Conservation (phyloP, 2,329 filamentous ascomycete species). For the Trichothecium roseum region DNA sequence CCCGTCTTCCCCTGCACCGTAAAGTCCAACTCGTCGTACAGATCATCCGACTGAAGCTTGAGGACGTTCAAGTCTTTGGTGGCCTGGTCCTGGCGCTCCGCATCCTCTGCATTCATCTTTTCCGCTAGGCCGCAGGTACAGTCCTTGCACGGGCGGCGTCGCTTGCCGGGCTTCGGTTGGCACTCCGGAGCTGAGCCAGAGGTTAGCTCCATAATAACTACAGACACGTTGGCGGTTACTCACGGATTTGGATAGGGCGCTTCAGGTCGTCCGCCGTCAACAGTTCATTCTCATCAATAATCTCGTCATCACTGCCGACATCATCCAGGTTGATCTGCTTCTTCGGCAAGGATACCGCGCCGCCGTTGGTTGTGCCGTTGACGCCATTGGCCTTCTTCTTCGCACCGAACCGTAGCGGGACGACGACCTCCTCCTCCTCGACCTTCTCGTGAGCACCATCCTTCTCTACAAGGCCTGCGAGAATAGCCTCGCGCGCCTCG, state of each 20-base stretch:
- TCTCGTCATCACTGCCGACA: slow-evolving; percentile 57
- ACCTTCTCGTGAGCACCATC: slow-evolving; percentile 64
- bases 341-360: background rate
- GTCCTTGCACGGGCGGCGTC: slow-evolving; percentile 92
- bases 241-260: slow-evolving; percentile 70
- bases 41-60: slow-evolving; percentile 64
- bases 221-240: slow-evolving; percentile 23
- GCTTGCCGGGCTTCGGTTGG: slow-evolving; percentile 75
- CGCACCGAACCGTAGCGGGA: slow-evolving; percentile 33
- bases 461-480: slow-evolving; percentile 64
- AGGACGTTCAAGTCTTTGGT: slow-evolving; percentile 54
- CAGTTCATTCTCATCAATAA: slow-evolving; percentile 85
- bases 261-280: slow-evolving; percentile 78
- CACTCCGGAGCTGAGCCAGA: slow-evolving; percentile 61
- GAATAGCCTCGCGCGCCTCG: slow-evolving; percentile 65
- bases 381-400: slow-evolving; percentile 23
- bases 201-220: slow-evolving; percentile 3
- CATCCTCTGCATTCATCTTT: slow-evolving; percentile 77
- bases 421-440: slow-evolving; percentile 47
- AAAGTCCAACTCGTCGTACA: slow-evolving; percentile 75
- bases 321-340: slow-evolving; percentile 46
- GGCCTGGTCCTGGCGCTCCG: slow-evolving; percentile 57
- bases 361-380: slow-evolving; percentile 14
- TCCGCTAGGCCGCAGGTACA: slow-evolving; percentile 91
- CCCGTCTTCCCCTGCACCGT: slow-evolving; percentile 85